Base-by-base conservation (phyloP, 306 rosid species). In the Styphnolobium japonicum region DNA sequence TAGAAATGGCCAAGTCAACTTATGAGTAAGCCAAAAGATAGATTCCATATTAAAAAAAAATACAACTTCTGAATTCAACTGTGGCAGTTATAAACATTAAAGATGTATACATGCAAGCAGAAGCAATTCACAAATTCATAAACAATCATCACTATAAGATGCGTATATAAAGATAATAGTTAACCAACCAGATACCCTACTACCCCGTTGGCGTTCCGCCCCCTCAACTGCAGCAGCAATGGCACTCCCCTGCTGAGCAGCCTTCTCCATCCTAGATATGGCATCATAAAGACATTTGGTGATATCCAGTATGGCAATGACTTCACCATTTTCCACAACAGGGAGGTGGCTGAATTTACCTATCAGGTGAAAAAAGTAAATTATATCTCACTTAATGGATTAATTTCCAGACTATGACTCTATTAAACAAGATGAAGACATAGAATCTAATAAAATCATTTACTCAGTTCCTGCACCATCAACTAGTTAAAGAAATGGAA, bases 321-420 rank as follows among this genome's bases (percentile, higher is more conserved):
- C 99, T 84, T 95, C 98, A 36, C 98, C 97, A 77, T 87, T 93
- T 81, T 95, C 97, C 65, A 95, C 99, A 52, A 95, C 99, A n/a
- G 99, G 99, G 29, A 95, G 98, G 78, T 95, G 99, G 81, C 99
- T 91, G 82, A 95, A 95, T 89, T 90, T 95, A 64, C 99, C 98
- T 95, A 80, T 85, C 46, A 73, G 73, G 48, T 71, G 64, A 45
- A 19, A 52, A 57, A 53, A 70, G 33, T 51, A 51, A 65, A 76
- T 73, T 21, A 68, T 53, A 45, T 72, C 45, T 71, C 62, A 19
- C 52, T 36, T 63, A 39, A 76, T 45, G 42, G 58, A 73, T 60
- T 77, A 58, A 4, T 43, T 51, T 79, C 79, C 63, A 60, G 2
- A 25, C 18, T 15, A 72, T 60, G 65, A 61, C 43, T 39, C 45